These are phyloP conservation scores for Lippia alba DNA, from an alignment of 305 asterid genomes.

Conservation along the genomic window DNA sequence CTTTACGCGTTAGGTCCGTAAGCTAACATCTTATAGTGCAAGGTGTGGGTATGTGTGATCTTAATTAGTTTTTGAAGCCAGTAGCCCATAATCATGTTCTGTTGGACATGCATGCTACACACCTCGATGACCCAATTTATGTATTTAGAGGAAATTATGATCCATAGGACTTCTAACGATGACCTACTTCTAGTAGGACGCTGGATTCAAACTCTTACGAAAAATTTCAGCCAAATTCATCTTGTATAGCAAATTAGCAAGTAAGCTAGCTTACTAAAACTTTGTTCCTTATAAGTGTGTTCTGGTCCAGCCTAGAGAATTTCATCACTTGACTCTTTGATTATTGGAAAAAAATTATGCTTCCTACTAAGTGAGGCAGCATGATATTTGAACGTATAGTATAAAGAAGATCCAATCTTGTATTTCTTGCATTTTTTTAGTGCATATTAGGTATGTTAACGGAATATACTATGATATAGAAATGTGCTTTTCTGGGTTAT, in stretches of 20 bases:
- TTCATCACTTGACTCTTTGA: neutral
- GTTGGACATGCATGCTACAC: conserved; percentile 13
- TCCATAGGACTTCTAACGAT: neutral
- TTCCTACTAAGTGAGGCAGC: conserved; percentile 11
- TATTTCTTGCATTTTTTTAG: neutral
- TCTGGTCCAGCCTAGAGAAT: neutral
- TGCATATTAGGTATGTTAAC: conserved; percentile 3
- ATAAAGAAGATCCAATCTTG: neutral
- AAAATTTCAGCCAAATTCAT: conserved; percentile 10
- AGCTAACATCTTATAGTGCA: conserved; percentile 5
- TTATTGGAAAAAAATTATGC: neutral
- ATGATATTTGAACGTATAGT: neutral
- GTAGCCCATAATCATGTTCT: neutral
- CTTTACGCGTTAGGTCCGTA: conserved; percentile 11
- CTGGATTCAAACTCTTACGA: conserved; percentile 10
- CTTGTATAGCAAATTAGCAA: conserved; percentile 15
- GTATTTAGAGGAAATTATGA: conserved; percentile 1
- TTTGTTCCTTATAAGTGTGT: neutral
- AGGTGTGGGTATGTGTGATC: neutral
- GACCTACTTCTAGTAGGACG: neutral
- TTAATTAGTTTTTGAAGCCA: neutral
- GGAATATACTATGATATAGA: conserved; percentile 13
- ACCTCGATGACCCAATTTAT: neutral
- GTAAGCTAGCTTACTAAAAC: conserved; percentile 7
- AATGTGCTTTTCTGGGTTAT: conserved; percentile 25